Conservation (phyloP, 2,329 filamentous ascomycete species). For the Aquanectria penicillioides region DNA sequence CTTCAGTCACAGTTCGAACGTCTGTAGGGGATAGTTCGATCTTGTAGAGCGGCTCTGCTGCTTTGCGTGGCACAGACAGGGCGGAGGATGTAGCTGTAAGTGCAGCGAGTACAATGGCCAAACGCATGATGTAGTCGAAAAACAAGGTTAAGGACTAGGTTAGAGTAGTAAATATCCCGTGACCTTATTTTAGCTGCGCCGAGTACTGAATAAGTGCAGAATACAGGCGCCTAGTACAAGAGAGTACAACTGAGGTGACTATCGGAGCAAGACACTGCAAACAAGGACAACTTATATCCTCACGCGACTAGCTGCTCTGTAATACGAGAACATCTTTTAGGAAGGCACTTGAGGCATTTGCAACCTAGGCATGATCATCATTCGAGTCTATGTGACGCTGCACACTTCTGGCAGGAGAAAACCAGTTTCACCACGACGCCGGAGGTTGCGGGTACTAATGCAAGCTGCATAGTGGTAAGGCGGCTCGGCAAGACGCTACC, state of each 20-base stretch:
- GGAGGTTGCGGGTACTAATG: neutral
- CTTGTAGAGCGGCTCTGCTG: slow-evolving; percentile 58
- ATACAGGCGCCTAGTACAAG: too few species aligned
- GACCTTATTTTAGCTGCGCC: neutral
- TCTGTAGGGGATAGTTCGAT: slow-evolving; percentile 83
- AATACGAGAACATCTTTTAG: neutral
- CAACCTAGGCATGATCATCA: neutral
- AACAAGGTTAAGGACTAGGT: neutral
- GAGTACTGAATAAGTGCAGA: too few species aligned
- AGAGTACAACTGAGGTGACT: neutral
- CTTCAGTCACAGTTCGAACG: slow-evolving; percentile 70
- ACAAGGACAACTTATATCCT: neutral
- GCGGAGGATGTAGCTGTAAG: neutral
- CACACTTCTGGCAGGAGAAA: neutral
- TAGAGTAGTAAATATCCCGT: neutral
- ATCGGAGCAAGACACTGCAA: neutral
- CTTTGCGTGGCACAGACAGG: neutral
- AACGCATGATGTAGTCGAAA: neutral
- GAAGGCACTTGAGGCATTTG: neutral
- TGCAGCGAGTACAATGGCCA: neutral
- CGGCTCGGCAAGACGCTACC: neutral
- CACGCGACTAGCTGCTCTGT: neutral
- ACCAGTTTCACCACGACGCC: neutral
- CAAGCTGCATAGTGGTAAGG: neutral
- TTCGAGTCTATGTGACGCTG: neutral